Evolutionary conservation across 495 filamentous ascomycete species (phyloP).

Genomic region (Patellaria atrata): DNA sequence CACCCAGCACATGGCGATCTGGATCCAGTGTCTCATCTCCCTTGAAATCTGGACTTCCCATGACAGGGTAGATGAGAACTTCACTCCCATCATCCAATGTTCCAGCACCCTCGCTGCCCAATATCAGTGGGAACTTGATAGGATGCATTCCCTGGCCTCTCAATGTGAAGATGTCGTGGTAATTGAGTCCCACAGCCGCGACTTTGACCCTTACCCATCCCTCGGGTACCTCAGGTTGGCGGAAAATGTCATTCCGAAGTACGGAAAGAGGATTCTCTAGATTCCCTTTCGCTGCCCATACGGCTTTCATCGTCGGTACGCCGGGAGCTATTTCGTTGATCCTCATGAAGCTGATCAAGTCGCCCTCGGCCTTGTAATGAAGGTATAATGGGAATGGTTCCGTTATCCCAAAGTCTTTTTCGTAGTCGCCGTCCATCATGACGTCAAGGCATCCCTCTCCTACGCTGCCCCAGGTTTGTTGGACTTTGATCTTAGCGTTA

Average conservation of each 20-base stretch:
- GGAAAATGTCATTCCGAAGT: slow-evolving; percentile 12
- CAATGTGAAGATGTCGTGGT: slow-evolving; percentile 19
- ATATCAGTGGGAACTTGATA: slow-evolving; percentile 16
- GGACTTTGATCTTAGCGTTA: slow-evolving; percentile 5
- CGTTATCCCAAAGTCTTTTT: slow-evolving; percentile 16
- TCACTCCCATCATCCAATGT: slow-evolving; percentile 20
- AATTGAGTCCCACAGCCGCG: slow-evolving; percentile 17
- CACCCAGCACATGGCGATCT: slow-evolving; percentile 19
- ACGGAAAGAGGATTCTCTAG: slow-evolving; percentile 15
- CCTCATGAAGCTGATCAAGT: slow-evolving; percentile 7
- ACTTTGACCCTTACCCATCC: slow-evolving; percentile 19
- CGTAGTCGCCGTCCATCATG: slow-evolving; percentile 12
- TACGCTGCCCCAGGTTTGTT: background rate
- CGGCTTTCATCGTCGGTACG: slow-evolving; percentile 18
- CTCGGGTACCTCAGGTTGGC: slow-evolving; percentile 11
- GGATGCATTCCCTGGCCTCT: slow-evolving; percentile 13
- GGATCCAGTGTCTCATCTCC: slow-evolving; percentile 23
- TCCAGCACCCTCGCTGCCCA: slow-evolving; percentile 21
- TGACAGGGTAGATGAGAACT: slow-evolving; percentile 16
- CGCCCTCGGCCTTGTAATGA: slow-evolving; percentile 10
- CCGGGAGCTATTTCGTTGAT: slow-evolving; percentile 12
- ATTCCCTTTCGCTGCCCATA: slow-evolving; percentile 11
- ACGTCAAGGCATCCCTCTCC: slow-evolving; percentile 7
- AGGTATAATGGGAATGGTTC: slow-evolving; percentile 19
- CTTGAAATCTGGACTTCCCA: slow-evolving; percentile 16